Evolutionary conservation across 129 eudicot species (phyloP).

Genomic region (Flaveria robusta): DNA sequence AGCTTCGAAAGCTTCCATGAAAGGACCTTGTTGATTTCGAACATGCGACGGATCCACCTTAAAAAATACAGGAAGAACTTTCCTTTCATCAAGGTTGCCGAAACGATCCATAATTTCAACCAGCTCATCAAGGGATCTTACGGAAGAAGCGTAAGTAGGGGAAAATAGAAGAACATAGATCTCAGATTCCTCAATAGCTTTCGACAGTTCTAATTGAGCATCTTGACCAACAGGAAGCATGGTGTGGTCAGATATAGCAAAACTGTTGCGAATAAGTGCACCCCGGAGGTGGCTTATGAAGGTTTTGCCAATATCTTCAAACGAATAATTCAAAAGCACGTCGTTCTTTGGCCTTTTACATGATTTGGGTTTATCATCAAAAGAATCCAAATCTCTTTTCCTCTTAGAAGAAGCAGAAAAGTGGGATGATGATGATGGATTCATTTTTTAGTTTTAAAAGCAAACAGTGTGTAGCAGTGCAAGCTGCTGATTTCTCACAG

Average conservation of each 20-base stretch:
- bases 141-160: conserved; percentile 15
- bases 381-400: neutral
- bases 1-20: conserved; percentile 7
- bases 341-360: conserved; percentile 3
- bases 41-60: conserved; percentile 27
- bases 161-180: conserved; percentile 27
- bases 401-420: neutral
- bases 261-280: conserved; percentile 7
- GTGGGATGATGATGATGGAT: conserved; percentile 8
- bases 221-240: conserved; percentile 1
- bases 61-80: conserved; percentile 22
- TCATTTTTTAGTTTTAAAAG: neutral
- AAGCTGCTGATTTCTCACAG: neutral
- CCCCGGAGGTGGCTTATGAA: conserved; percentile 24
- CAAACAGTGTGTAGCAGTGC: neutral
- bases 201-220: neutral
- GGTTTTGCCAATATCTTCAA: conserved; percentile 15
- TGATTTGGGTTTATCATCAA: neutral
- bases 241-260: conserved; percentile 19
- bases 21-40: conserved; percentile 19
- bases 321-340: conserved; percentile 12
- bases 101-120: conserved; percentile 10
- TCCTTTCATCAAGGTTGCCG: neutral
- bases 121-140: conserved; percentile 23
- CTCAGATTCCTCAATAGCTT: conserved; percentile 25